Evolutionary conservation across 441 rosid species (phyloP).

Genomic region (Viola pubescens): DNA sequence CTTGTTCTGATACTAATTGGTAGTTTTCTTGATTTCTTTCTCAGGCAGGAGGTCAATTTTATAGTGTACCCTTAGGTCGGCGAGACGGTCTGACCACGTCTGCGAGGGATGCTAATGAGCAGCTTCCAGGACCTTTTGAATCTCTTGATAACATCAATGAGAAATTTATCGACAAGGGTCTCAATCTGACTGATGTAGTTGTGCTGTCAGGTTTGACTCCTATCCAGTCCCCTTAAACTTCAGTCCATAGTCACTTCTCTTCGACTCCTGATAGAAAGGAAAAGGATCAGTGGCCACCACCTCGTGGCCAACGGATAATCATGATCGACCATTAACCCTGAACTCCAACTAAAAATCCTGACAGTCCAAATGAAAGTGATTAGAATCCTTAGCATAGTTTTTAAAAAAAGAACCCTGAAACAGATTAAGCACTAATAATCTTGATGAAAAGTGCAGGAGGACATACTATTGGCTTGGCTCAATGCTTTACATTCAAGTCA

Average conservation of each 20-base stretch:
- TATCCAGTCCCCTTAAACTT: neutral
- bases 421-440: no score
- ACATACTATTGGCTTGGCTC: slow-evolving; percentile 64
- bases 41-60: slow-evolving; percentile 47
- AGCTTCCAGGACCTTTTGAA: slow-evolving; percentile 55
- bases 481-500: slow-evolving; percentile 58
- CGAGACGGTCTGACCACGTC: slow-evolving; percentile 48
- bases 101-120: slow-evolving; percentile 38
- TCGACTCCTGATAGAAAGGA: no score
- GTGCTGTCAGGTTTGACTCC: slow-evolving; percentile 51
- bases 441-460: slow-evolving; percentile 31
- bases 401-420: no score
- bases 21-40: neutral
- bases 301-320: no score
- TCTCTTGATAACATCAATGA: slow-evolving; percentile 46
- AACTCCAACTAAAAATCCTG: no score
- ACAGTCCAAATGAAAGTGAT: no score
- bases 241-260: no score
- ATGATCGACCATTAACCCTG: no score
- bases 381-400: no score
- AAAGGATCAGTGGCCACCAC: no score
- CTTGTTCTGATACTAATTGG: neutral
- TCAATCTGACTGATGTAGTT: slow-evolving; percentile 50
- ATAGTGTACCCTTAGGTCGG: slow-evolving; percentile 48
- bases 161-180: slow-evolving; percentile 55